Evolutionary conservation across 768 basidiomycete species (phyloP), one percentile per base, ranked within the genome.

Genomic region (Collybia mongolica): DNA sequence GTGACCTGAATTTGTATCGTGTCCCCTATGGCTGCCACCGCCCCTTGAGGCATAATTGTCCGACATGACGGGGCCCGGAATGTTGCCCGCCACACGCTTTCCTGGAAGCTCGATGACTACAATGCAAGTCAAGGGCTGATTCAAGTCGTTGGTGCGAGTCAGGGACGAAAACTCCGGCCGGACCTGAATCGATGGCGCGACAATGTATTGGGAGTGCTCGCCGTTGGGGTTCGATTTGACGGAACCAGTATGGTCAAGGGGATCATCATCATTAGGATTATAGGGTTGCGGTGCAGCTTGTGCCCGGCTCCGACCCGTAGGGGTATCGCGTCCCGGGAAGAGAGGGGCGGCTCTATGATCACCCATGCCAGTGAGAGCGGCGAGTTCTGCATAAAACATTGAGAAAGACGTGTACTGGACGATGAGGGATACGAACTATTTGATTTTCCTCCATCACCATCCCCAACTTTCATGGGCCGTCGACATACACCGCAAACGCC

Each of bases 401-500:
- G 23, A 53, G 40, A 26, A 36, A 54, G 44, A 23, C 8, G 43
- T 39, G 39, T 15, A 22, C 53, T 24, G 53, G 40, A 49, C 32
- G 26, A 54, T 37, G 59, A 54, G 14, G 22, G 42, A 17, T 20
- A 72, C 77, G 72, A 73, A 97, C 96, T 98, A 75, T 95, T 96
- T 28, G 82, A 86, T 72, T 90, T 92, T 52, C 85, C 84, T 8
- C 82, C 81, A 60, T 92, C 90, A 20, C 89, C 88, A 51, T 96
- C 93, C 19, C 87, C 88, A 14, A 99, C 80, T 63, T 93, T 93
- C 97, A 99, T 98, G 15, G 94, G 94, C 26, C 94, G 80, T 59
- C 97, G 79, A 65, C 97, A 99, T 2, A 98, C 93, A 35, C 97
- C 97, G 58, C 97, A 99, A 15, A 99, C 91, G 17, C 97, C 97